Percentiles rank a stretch among this genome's conserved stretches.
phyloP scores from a whole-genome alignment of 768 basidiomycete genomes.

The Trametes gibbosa region DNA sequence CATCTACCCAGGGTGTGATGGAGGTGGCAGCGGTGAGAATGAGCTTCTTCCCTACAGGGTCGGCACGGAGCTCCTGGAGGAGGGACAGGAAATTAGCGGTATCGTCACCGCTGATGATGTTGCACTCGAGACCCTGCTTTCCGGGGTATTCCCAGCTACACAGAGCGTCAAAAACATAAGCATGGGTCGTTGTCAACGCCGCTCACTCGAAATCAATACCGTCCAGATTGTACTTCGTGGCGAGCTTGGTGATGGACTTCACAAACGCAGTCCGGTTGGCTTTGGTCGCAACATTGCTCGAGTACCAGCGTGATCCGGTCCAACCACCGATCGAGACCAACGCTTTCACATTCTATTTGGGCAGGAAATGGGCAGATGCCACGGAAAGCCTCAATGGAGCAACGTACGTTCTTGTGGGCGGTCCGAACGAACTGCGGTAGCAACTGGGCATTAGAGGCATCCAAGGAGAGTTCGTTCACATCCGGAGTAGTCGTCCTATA shows the following conservation, averaged over 20 bases:
- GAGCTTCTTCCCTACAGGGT: slow-evolving; percentile 50
- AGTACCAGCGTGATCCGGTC: slow-evolving; percentile 63
- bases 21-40: slow-evolving; percentile 73
- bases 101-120: slow-evolving; percentile 59
- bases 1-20: slow-evolving; percentile 61
- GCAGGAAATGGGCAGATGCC: background rate
- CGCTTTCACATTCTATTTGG: slow-evolving; percentile 49
- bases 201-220: slow-evolving; percentile 72
- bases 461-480: slow-evolving; percentile 24
- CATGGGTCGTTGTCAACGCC: background rate
- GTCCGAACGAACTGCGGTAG: slow-evolving; percentile 26
- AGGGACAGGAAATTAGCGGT: slow-evolving; percentile 77
- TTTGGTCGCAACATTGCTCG: slow-evolving; percentile 48
- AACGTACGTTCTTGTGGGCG: slow-evolving; percentile 27
- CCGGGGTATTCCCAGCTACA: slow-evolving; percentile 86
- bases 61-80: slow-evolving; percentile 64
- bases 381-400: background rate
- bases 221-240: slow-evolving; percentile 47
- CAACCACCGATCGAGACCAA: slow-evolving; percentile 66
- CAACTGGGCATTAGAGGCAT: slow-evolving; percentile 24
- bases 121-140: slow-evolving; percentile 65
- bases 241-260: slow-evolving; percentile 49
- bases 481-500: slow-evolving; percentile 21
- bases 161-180: background rate
- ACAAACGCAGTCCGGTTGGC: slow-evolving; percentile 58